Percentiles rank a stretch among this genome's conserved stretches.
Conservation (phyloP, 768 basidiomycete genomes). For the Tricholoma matsutake region DNA sequence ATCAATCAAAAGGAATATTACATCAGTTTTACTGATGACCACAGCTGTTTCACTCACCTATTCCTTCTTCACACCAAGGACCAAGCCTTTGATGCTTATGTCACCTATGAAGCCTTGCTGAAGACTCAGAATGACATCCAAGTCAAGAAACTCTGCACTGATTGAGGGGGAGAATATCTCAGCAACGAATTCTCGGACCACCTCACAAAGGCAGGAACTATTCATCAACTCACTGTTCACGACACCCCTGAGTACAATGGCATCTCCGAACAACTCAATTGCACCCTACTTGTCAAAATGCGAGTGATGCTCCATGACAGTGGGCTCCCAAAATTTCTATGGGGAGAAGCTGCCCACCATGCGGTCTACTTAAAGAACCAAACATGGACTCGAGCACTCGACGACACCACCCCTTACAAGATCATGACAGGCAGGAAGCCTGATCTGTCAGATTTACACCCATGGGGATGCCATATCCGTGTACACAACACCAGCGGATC, state of each 20-base stretch:
- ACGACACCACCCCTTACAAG: not conserved
- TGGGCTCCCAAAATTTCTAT: no score
- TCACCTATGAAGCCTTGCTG: not conserved
- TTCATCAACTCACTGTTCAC: no score
- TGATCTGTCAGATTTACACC: not conserved
- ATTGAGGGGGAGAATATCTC: no score
- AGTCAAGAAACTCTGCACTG: not conserved
- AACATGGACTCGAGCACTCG: not conserved
- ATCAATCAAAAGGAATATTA: slow-evolving; percentile 22
- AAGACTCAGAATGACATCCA: not conserved
- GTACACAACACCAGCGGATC: no score
- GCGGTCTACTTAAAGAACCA: slow-evolving; percentile 32
- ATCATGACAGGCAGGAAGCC: no score
- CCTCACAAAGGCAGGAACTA: no score
- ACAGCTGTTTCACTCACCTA: not conserved
- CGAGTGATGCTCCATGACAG: not conserved
- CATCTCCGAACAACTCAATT: slow-evolving; percentile 38
- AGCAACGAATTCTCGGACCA: no score
- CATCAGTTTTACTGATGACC: slow-evolving; percentile 27
- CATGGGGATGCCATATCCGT: not conserved
- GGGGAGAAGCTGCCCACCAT: slow-evolving; percentile 9
- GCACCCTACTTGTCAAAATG: slow-evolving; percentile 22
- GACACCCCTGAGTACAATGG: slow-evolving; percentile 33
- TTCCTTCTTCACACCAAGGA: no score
- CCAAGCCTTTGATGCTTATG: no score